Percentiles rank a stretch among this genome's conserved stretches.
These are phyloP conservation scores for Cladosporium halotolerans DNA, from an alignment of 2,329 filamentous ascomycete species.

Conservation along the genomic window DNA sequence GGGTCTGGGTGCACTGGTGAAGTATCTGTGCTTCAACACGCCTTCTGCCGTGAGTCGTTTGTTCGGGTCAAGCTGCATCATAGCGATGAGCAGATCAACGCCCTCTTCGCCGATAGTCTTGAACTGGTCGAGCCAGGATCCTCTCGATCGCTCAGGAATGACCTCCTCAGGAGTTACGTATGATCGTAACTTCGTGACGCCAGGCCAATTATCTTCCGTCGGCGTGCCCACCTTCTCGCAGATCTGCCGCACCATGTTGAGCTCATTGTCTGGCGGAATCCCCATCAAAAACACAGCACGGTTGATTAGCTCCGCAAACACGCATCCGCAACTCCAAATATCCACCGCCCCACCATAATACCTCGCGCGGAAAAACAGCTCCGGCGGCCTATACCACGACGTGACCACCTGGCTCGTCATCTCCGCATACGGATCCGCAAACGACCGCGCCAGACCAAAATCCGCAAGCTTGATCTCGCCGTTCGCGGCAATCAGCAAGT, in stretches of 20 bases:
- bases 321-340: conserved; percentile 86
- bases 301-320: conserved; percentile 85
- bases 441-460: conserved; percentile 87
- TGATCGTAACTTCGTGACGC: conserved; percentile 70
- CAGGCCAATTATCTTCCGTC: conserved; percentile 91
- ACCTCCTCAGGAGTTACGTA: conserved; percentile 66
- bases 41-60: conserved; percentile 71
- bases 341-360: conserved; percentile 90
- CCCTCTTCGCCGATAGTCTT: conserved; percentile 74
- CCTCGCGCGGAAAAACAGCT: conserved; percentile 82
- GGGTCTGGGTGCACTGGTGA: conserved; percentile 74
- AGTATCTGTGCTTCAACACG: conserved; percentile 79
- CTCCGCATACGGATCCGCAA: conserved; percentile 73
- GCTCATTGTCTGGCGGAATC: conserved; percentile 67
- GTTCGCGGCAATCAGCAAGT: conserved; percentile 86
- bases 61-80: conserved; percentile 78
- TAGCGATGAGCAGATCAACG: conserved; percentile 80
- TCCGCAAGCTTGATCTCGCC: conserved; percentile 93
- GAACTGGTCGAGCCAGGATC: conserved; percentile 71
- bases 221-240: conserved; percentile 82
- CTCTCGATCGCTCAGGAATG: conserved; percentile 55
- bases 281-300: conserved; percentile 66
- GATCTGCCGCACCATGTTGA: conserved; percentile 80
- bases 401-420: conserved; percentile 98
- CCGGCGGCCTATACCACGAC: conserved; percentile 90